Evolutionary conservation across 2,329 filamentous ascomycete species (phyloP).

Genomic region (Orbilia oligospora): DNA sequence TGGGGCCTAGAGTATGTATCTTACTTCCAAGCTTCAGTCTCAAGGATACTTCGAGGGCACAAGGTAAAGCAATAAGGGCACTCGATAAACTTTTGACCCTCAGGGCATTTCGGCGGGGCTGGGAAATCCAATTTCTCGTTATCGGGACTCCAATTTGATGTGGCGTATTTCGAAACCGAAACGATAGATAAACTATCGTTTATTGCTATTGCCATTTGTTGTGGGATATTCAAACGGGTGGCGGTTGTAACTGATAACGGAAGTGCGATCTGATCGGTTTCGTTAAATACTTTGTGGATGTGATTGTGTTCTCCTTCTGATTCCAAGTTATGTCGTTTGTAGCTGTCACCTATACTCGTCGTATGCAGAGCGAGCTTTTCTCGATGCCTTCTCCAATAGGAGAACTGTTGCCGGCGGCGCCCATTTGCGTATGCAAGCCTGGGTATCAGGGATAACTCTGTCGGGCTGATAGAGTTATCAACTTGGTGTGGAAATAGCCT

Average conservation of each 20-base stretch:
- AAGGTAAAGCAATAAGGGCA: slow-evolving; percentile 50
- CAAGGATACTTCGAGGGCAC: slow-evolving; percentile 21
- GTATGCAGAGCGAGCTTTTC: slow-evolving; percentile 46
- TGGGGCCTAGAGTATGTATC: not conserved
- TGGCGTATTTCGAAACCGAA: slow-evolving; percentile 49
- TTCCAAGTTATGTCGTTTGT: no score
- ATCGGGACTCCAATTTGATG: slow-evolving; percentile 45
- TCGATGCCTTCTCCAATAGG: slow-evolving; percentile 54
- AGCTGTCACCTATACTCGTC: not conserved
- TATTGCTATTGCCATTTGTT: slow-evolving; percentile 4
- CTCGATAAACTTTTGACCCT: slow-evolving; percentile 40
- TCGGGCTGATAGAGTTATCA: not conserved
- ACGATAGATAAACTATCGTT: slow-evolving; percentile 25
- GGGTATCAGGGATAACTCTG: slow-evolving; percentile 6
- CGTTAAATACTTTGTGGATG: no score
- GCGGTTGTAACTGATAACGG: slow-evolving; percentile 47
- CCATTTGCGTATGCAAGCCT: slow-evolving; percentile 44
- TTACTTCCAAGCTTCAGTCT: slow-evolving; percentile 48
- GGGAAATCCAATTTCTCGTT: slow-evolving; percentile 46
- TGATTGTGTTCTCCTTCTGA: no score
- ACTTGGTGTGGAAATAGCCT: not conserved
- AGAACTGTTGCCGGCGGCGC: slow-evolving; percentile 43
- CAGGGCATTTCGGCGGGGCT: slow-evolving; percentile 7
- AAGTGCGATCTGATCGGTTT: no score
- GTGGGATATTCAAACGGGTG: slow-evolving; percentile 38